These are phyloP conservation scores for Lactifluus rugatus DNA, from an alignment of 768 basidiomycete genomes.

Conservation along the genomic window DNA sequence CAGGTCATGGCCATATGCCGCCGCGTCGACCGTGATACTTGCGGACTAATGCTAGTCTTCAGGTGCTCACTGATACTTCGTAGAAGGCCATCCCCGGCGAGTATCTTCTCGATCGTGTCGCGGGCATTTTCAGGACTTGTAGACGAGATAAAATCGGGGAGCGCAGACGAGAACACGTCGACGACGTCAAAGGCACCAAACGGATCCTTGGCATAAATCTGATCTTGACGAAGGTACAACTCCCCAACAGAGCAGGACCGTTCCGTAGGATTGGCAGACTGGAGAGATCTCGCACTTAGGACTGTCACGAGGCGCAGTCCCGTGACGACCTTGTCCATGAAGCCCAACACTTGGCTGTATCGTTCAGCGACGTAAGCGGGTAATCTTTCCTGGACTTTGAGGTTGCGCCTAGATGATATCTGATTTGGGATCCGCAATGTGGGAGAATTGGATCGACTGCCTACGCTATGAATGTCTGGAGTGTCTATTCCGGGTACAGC, in stretches of 20 bases:
- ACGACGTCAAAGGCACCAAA: background rate
- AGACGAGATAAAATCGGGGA: background rate
- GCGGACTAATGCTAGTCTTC: background rate
- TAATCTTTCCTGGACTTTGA: background rate
- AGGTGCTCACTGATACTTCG: background rate
- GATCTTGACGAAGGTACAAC: background rate
- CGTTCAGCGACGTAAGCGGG: background rate
- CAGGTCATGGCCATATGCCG: background rate
- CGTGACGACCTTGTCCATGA: background rate
- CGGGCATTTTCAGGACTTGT: background rate
- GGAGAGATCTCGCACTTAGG: background rate
- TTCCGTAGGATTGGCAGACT: background rate
- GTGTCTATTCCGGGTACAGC: background rate
- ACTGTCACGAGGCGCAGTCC: background rate
- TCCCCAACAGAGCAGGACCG: background rate
- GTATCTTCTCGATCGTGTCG: background rate
- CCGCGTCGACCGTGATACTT: background rate
- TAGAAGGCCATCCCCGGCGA: background rate
- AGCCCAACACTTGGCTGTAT: background rate
- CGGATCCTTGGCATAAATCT: background rate
- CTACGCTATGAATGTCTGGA: background rate
- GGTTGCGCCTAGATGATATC: background rate
- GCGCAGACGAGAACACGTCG: background rate
- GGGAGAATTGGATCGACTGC: background rate
- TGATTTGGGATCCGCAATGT: background rate